Evolutionary conservation across 805 yeast genomes (phyloP), one percentile per base, ranked within the genome.

Genomic region (Candida michaelii): DNA sequence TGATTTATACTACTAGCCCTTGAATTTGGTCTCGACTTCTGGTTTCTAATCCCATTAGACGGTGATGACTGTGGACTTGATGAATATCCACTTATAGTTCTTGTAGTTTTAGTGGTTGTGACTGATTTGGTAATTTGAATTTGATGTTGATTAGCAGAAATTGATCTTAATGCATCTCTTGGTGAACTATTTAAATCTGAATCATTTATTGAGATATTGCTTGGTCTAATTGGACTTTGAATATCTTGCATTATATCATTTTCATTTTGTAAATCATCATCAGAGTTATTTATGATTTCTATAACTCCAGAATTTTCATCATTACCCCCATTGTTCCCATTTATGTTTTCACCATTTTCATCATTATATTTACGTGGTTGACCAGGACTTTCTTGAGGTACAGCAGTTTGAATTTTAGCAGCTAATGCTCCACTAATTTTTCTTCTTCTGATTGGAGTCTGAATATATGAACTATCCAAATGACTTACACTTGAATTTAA

Each of bases 351-450:
- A 18, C 31, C 36, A 7, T 57, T 53, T 18, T 49, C 58, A 3
- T 73, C 68, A 27, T 66, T 62, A 50, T 66, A 66, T 55, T 91
- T 91, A 57, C 97, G 78, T 30, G 99, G 99, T 64, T 93, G 99
- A 1, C 98, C 99, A 0, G 99, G 99, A 2, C 97, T 88, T 39
- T 88, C 88, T 50, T 78, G 77, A 4, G 98, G 99, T 14, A 93
- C 89, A 0, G 93, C 93, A 29, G 82, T 77, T 54, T 78, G 85
- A 24, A 79, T 76, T 52, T 83, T 80, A 40, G 82, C 77, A 27
- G 85, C 79, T 43, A 80, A 78, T 0, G 87, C 82, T 3, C 90
- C 85, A 50, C 82, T 72, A 44, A 80, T 78, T 52, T 83, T 75
- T 43, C 76, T 54, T 58, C 88, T 76, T 58, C 95, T 75, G 23